Evolutionary conservation across 306 rosid genomes (phyloP), one percentile per base, ranked within the genome.

Genomic region (Trifolium subterraneum): DNA sequence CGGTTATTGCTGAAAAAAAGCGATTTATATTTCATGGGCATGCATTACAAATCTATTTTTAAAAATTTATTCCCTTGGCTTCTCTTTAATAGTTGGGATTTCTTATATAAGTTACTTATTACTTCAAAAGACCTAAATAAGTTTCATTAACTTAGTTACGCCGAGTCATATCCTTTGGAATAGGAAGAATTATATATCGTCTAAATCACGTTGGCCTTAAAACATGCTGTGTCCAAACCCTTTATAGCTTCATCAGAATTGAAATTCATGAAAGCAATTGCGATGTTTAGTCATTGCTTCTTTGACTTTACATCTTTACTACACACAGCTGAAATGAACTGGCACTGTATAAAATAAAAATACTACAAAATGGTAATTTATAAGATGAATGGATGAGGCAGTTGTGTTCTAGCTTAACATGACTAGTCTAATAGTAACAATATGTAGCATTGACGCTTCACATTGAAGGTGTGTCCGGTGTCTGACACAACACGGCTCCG

Each of bases 351-450:
- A 11, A 72, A 58, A 45, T 48, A 7, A 11, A 72, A 58, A 45
- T 48, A 7, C 15, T 27, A 4, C 31, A 47, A 69, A 63, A 15
- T 23, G 64, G 73, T 68, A 4, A 60, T 38, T 79, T 19, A 63
- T 64, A 74, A 78, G 70, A 38, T 41, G 19, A 55, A 38, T 74
- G 42, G 35, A 76, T 36, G 61, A 51, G 77, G 55, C 41, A 18
- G 68, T 35, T 65, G 20, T 42, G 8, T 25, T 66, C 20, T 75
- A 29, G 52, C 73, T 70, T 64, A 64, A 48, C 68, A 25, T 51
- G 50, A 65, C 67, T 71, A 12, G 23, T 20, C 61, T 20, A 20
- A 22, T 56, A 56, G 18, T 58, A 25, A 14, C 36, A 20, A 19
- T 54, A 54, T 54, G 29, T 20, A 19, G 60, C 14, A 20, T 13